Evolutionary conservation across 1,139 yeast genomes (phyloP), one percentile per base, ranked within the genome.

Genomic region (Meyerozyma guilliermondii): DNA sequence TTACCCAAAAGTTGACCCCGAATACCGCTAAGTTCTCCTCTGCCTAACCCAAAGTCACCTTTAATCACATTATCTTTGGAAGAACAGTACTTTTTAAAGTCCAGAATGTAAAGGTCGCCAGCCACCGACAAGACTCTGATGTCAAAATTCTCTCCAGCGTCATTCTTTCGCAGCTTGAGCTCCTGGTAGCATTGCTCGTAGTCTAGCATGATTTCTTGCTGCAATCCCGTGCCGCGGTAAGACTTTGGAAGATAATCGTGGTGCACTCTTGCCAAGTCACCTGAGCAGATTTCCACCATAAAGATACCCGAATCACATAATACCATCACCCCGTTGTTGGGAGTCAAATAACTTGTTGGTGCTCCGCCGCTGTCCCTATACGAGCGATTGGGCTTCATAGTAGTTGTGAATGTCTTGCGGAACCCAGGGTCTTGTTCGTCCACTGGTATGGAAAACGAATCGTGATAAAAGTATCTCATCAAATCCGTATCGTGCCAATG

Each of bases 401-500:
- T 59, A 0, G 75, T 66, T 1, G 54, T 38, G 22, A 42, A 54
- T 1, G 55, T 47, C 46, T 72, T 71, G 1, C 56, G 59, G 50
- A 69, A 70, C 7, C 54, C 34, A 7, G 41, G 23, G 39, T 65
- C 68, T 14, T 46, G 34, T 22, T 52, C 64, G 57, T 92, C 98
- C 9, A 69, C 59, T 0, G 95, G 94, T 24, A 86, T 59, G 2
- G 83, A 63, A 60, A 91, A 91, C 0, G 87, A 78, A 5, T 86
- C 95, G 60, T 92, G 98, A 56, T 78, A 79, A 39, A 88, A 65
- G 59, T 85, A 92, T 53, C 96, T 71, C 41, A 87, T 56, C 39
- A 86, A 61, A 59, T 92, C 98, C 44, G 87, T 65, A 46, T 87
- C 74, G 59, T 91, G 83, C 98, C 98, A 92, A 28, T 81, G 82